Evolutionary conservation across 495 filamentous ascomycete species (phyloP), one percentile per base, ranked within the genome.

Genomic region (Bombardia bombarda): DNA sequence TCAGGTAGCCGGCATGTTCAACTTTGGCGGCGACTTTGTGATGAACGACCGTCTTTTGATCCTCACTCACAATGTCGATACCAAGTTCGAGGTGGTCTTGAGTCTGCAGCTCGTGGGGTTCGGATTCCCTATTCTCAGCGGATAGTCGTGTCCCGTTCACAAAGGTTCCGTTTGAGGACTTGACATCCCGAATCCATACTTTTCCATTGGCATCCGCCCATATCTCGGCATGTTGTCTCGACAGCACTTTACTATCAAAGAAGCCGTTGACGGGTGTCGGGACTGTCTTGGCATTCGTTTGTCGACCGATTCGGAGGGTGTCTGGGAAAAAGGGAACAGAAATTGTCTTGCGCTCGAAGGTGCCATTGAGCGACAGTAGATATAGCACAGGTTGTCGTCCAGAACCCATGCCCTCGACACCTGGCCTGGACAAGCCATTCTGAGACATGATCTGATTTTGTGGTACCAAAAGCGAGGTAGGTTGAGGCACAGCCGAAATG

Each of bases 131-230:
- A 53, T 95, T 96, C 54, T 98, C 92, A 21, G 77, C 84, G 7
- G 92, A 96, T 38, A 98, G 59, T 19, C 92, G 79, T 14, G 80
- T 74, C n/a, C 87, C 88, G 46, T 96, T 98, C 40, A 98, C 90
- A 62, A 98, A 98, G 1, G 92, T 98, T 31, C 92, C 92, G 54
- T 98, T 98, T 2, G 92, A 97, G 3, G 92, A 97, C 61, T 95
- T 97, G 49, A 98, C 84, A 66, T 98, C 92, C 25, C 88, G 80
- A 52, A 98, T 97, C 80, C 82, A 97, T 40, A 98, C 80, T 56
- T 92, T 94, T 12, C 92, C 90, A 49, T 73, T 75, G 43, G 80
- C 74, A 39, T 96, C 89, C 18, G 90, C 90, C 87, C 87, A 98
- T 14, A 97, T 79, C 49, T 98, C 92, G 13, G 92, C 92, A 65